Conservation (phyloP, 805 yeast species). For the Saccharomycopsis babjevae region DNA sequence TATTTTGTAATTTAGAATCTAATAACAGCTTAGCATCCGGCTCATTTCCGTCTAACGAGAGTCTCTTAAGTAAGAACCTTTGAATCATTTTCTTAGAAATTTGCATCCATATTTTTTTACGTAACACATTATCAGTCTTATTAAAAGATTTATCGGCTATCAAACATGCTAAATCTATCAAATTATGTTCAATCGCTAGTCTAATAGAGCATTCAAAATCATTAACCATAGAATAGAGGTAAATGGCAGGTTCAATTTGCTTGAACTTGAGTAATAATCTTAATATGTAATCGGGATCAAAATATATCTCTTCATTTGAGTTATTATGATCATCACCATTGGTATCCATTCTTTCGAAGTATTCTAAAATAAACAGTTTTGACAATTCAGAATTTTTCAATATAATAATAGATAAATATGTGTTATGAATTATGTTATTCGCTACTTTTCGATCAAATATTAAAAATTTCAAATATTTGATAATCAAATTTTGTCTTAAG, state of each 20-base stretch:
- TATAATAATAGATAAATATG: constrained; percentile 58
- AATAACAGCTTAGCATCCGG: neutral
- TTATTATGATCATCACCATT: neutral
- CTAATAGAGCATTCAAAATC: constrained; percentile 74
- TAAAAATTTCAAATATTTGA: constrained; percentile 51
- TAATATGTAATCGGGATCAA: constrained; percentile 66
- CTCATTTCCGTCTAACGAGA: constrained; percentile 10
- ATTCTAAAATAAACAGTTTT: constrained; percentile 33
- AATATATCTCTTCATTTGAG: constrained; percentile 29
- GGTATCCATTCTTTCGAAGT: constrained; percentile 33
- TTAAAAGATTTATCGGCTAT: constrained; percentile 48
- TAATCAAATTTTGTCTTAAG: constrained; percentile 41
- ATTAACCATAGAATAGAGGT: constrained; percentile 56
- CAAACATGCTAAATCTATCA: constrained; percentile 46
- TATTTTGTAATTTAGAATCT: neutral
- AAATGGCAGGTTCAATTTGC: constrained; percentile 56
- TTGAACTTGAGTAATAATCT: constrained; percentile 57
- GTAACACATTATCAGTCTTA: constrained; percentile 31
- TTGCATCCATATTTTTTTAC: constrained; percentile 66
- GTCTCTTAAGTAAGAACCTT: constrained; percentile 16
- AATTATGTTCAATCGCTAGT: constrained; percentile 53
- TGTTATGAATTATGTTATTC: constrained; percentile 51
- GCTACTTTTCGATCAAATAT: constrained; percentile 35
- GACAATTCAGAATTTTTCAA: constrained; percentile 27
- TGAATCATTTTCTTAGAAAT: constrained; percentile 43